Evolutionary conservation across 805 yeast species (phyloP).

Genomic region (Myxozyma sirexii): DNA sequence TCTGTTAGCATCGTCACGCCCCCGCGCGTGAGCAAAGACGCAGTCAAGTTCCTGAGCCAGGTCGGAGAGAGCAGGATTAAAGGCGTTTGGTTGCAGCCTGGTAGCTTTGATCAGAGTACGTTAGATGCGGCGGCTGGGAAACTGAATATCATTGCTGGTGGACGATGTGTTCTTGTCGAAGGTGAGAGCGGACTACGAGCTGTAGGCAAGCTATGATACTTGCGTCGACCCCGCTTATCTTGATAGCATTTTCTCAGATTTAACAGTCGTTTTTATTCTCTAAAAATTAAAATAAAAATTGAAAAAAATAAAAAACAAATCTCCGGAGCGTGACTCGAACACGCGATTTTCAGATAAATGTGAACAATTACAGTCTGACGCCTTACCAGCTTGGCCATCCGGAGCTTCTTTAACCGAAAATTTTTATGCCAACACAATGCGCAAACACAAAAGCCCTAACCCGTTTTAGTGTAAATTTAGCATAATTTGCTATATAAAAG

Average conservation of each 20-base stretch:
- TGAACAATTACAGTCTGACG: constrained; percentile 34
- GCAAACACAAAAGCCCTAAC: background rate
- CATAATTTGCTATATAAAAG: no score
- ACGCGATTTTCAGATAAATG: constrained; percentile 34
- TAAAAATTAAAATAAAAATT: background rate
- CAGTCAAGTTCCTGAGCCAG: constrained; percentile 47
- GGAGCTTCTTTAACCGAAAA: no score
- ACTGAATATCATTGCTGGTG: constrained; percentile 50
- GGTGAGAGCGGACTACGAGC: constrained; percentile 52
- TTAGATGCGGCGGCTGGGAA: constrained; percentile 45
- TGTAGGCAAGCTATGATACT: constrained; percentile 22
- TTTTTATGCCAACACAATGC: background rate
- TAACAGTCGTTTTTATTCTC: background rate
- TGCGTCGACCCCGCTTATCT: background rate
- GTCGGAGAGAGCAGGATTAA: constrained; percentile 45
- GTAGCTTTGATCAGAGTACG: constrained; percentile 61
- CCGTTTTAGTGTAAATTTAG: no score
- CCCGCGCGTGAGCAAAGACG: constrained; percentile 58
- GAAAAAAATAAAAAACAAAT: background rate
- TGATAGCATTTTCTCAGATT: background rate
- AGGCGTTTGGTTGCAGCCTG: constrained; percentile 85
- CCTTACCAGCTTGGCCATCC: constrained; percentile 37
- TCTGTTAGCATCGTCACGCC: constrained; percentile 76
- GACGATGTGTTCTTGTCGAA: constrained; percentile 69
- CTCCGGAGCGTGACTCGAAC: constrained; percentile 37